These are phyloP conservation scores for Lichtheimia hyalospora DNA, from an alignment of 371 early-diverging fungal species.

Conservation along the genomic window DNA sequence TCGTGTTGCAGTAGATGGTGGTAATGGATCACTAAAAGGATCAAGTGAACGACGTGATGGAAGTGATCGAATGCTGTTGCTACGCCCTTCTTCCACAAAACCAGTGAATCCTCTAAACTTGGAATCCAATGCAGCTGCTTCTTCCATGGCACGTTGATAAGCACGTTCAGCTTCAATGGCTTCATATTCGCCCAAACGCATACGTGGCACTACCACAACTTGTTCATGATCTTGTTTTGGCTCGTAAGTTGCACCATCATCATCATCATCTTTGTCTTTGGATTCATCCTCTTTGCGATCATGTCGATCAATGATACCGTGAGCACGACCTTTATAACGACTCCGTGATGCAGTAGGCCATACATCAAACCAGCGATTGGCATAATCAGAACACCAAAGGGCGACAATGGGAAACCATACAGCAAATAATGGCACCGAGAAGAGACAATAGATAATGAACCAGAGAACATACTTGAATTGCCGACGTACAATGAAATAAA, in stretches of 20 bases:
- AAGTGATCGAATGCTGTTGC: conserved; percentile 5
- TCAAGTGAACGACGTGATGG: conserved; percentile 8
- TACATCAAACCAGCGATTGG: conserved; percentile 45
- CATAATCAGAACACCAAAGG: conserved; percentile 38
- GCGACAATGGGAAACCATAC: conserved; percentile 46
- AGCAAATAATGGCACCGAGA: conserved; percentile 39
- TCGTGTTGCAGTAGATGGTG: not conserved
- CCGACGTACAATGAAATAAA: conserved; percentile 36
- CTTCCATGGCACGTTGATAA: conserved; percentile 28
- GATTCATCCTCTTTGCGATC: not conserved
- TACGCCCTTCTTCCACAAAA: conserved; percentile 16
- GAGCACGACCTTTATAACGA: conserved; percentile 20
- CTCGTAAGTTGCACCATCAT: not conserved
- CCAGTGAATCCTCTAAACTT: conserved; percentile 44
- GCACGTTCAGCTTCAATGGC: conserved; percentile 28
- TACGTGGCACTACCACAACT: conserved; percentile 19
- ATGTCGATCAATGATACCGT: conserved; percentile 24
- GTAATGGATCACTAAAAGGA: not conserved
- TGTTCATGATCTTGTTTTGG: not conserved
- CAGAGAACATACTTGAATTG: conserved; percentile 48
- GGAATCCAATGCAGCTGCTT: conserved; percentile 46
- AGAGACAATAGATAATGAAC: conserved; percentile 42
- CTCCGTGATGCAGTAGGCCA: conserved; percentile 26
- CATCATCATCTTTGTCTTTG: not conserved
- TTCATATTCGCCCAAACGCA: conserved; percentile 42